Base-by-base conservation (phyloP, 2,329 filamentous ascomycete genomes). In the Botrytis sinoallii region DNA sequence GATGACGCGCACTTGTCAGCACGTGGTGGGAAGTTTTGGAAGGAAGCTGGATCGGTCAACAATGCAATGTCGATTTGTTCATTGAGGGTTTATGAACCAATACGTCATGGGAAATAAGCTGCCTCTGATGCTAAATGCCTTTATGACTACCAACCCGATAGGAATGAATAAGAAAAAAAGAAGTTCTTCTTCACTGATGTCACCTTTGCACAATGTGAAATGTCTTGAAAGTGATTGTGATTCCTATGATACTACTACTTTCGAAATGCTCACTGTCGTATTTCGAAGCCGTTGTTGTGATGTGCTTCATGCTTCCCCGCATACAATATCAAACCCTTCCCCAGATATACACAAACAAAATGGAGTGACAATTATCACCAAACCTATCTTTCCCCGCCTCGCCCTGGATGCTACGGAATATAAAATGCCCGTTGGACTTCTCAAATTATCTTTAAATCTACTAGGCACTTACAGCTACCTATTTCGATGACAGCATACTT, bases 1-100 rank as follows among this genome's bases (percentile, higher is more conserved):
- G 79, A 79, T 81, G 80, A 81, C 80, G 80, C 79, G 76, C 75
- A 79, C 69, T 76, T 72, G 79, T 79, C 77, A 79, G 79, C 81
- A 64, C 79, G 79, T 83, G 81, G 78, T 78, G 78, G 79, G 75
- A 77, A 77, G 75, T 74, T 75, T 78, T 74, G 75, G 74, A 76
- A 78, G 79, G 81, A 80, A 80, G 77, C 61, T 77, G 78, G 76
- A 77, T 76, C 78, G 79, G 80, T 81, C 79, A 81, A 80, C 40
- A 46, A 44, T 60, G 46, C 70, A 70, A 74, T 75, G 74, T 82
- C 80, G 80, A 78, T 78, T 79, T 80, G 80, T 80, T 71, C 76
- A 78, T 77, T 77, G 76, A 78, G 77, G 75, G 76, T 82, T 81
- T 81, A 76, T 76, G 73, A 79, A 80, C 42, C 68, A 78, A 69